phyloP scores from a whole-genome alignment of 139 green algal genomes.

The Raphidocelis subcapitata region DNA sequence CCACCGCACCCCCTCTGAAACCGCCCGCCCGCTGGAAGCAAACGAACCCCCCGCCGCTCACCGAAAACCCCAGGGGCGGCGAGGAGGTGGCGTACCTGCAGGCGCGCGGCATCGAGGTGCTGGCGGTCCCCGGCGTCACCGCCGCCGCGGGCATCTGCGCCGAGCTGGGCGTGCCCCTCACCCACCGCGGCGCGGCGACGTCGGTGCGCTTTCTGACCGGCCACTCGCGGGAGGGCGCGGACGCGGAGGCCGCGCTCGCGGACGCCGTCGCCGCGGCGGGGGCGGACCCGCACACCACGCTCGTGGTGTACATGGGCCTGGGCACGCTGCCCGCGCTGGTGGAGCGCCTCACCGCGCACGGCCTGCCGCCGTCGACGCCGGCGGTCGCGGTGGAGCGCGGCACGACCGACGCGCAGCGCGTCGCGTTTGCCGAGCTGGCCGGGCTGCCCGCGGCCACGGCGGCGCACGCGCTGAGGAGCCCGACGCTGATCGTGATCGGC shows the following conservation, averaged over 20 bases:
- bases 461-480: slow-evolving; percentile 65
- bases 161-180: slow-evolving; percentile 92
- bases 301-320: slow-evolving; percentile 99
- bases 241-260: slow-evolving; percentile 62
- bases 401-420: slow-evolving; percentile 84
- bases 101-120: slow-evolving; percentile 74
- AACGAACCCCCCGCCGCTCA: too few species aligned
- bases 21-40: too few species aligned
- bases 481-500: slow-evolving; percentile 96
- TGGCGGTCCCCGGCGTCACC: slow-evolving; percentile 87
- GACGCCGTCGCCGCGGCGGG: slow-evolving; percentile 35
- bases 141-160: slow-evolving; percentile 76
- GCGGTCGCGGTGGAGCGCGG: slow-evolving; percentile 94
- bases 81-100: slow-evolving; percentile 92
- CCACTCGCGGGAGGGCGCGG: slow-evolving; percentile 81
- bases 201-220: slow-evolving; percentile 90
- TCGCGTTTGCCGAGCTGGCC: slow-evolving; percentile 70
- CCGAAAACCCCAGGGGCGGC: slow-evolving; percentile 57
- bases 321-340: slow-evolving; percentile 79
- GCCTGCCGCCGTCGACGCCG: slow-evolving; percentile 67
- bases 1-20: too few species aligned
- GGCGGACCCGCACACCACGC: slow-evolving; percentile 87
- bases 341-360: slow-evolving; percentile 58
- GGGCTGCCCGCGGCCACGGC: slow-evolving; percentile 43
- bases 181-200: slow-evolving; percentile 93